phyloP scores from a whole-genome alignment of 352 stramenopile genomes.

The Phytopythium aichiense region DNA sequence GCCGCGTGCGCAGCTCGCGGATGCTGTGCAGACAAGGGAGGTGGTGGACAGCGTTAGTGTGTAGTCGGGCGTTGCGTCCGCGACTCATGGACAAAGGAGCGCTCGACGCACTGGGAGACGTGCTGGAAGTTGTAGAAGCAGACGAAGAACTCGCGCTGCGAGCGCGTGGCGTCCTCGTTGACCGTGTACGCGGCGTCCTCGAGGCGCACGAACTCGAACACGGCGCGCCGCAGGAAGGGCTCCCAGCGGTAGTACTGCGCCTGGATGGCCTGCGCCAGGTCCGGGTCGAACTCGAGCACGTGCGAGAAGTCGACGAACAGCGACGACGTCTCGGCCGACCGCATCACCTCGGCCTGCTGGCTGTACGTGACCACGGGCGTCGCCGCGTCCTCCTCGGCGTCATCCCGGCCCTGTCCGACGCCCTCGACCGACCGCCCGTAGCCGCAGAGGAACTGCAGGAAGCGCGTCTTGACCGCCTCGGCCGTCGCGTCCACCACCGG shows the following conservation, averaged over 20 bases:
- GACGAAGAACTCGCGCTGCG: conserved; percentile 81
- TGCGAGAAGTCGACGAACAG: conserved; percentile 87
- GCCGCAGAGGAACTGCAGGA: conserved; percentile 78
- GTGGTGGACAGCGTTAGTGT: no score
- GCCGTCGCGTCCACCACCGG: conserved; percentile 68
- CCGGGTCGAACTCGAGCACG: conserved; percentile 77
- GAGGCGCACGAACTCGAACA: conserved; percentile 79
- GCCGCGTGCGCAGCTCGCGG: conserved; percentile 88
- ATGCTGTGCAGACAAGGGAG: conserved; percentile 47
- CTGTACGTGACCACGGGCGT: conserved; percentile 55
- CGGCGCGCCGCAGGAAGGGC: conserved; percentile 58
- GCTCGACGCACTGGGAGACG: conserved; percentile 60
- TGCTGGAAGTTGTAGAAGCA: conserved; percentile 90
- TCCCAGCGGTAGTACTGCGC: conserved; percentile 87
- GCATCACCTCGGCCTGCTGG: conserved; percentile 85
- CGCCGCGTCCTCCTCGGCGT: conserved; percentile 7
- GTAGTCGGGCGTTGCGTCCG: no score
- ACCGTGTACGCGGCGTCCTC: conserved; percentile 74
- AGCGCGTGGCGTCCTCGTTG: conserved; percentile 79
- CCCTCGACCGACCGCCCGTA: conserved; percentile 41
- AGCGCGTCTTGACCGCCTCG: conserved; percentile 79
- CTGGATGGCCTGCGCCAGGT: conserved; percentile 79
- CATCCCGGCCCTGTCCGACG: not conserved
- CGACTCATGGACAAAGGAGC: not conserved
- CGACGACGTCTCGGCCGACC: conserved; percentile 82